These are phyloP conservation scores for Leucosporidium scottii DNA, from an alignment of 768 basidiomycete species.

Conservation along the genomic window DNA sequence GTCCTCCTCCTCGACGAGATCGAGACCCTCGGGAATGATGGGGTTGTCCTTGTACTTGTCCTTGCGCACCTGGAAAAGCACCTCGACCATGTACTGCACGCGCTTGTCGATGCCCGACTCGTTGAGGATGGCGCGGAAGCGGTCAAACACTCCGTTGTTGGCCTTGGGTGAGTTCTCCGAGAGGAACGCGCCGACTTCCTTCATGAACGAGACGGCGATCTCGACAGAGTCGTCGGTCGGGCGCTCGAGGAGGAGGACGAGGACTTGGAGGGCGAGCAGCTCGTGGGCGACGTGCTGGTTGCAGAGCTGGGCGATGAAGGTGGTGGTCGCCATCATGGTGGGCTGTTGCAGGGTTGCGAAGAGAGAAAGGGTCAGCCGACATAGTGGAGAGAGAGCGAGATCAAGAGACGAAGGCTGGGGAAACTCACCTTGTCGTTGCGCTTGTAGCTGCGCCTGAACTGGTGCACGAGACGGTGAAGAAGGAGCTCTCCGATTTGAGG, in stretches of 20 bases:
- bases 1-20: constrained; percentile 95
- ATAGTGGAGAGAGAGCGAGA: constrained; percentile 5
- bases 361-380: background rate
- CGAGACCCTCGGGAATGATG: constrained; percentile 83
- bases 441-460: constrained; percentile 90
- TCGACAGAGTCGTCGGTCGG: constrained; percentile 98
- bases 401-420: background rate
- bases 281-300: constrained; percentile 92
- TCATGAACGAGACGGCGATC: constrained; percentile 94
- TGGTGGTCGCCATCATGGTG: constrained; percentile 85
- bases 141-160: constrained; percentile 88
- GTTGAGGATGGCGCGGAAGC: constrained; percentile 92
- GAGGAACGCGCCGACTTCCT: constrained; percentile 93
- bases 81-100: constrained; percentile 99
- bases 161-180: constrained; percentile 89
- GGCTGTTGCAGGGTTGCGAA: constrained; percentile 49
- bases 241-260: constrained; percentile 87
- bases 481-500: constrained; percentile 93
- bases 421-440: constrained; percentile 88
- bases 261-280: constrained; percentile 87
- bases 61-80: constrained; percentile 96
- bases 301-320: constrained; percentile 76
- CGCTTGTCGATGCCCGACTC: constrained; percentile 83
- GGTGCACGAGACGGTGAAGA: constrained; percentile 79
- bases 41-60: constrained; percentile 99